Conservation (phyloP, 78 protist genomes). For the Dictyostelium purpureum region DNA sequence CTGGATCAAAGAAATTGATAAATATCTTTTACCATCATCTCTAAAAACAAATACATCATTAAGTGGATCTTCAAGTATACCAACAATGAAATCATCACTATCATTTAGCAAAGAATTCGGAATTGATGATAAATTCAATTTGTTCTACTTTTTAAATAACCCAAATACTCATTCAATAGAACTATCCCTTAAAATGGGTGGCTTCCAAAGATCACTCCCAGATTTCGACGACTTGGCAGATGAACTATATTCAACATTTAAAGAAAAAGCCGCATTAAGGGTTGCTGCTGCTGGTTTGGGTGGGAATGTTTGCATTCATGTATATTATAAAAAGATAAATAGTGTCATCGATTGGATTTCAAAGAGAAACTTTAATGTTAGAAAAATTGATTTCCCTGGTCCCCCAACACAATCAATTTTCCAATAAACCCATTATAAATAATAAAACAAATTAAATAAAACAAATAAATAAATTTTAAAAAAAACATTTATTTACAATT, state of each 20-base stretch:
- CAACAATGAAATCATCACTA: neutral
- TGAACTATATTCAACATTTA: neutral
- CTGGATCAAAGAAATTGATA: neutral
- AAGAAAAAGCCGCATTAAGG: constrained; percentile 41
- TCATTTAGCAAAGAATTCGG: neutral
- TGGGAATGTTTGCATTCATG: constrained; percentile 44
- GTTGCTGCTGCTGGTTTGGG: constrained; percentile 76
- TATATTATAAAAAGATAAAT: neutral
- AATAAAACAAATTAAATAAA: no score
- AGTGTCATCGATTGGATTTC: neutral
- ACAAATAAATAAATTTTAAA: no score
- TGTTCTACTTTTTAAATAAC: neutral
- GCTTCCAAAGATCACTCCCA: constrained; percentile 67
- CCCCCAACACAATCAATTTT: constrained; percentile 12
- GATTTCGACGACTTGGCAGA: constrained; percentile 65
- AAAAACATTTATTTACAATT: no score
- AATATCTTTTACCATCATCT: neutral
- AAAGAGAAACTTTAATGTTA: neutral
- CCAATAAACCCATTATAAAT: neutral
- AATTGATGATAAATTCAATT: neutral
- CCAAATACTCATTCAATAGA: constrained; percentile 8
- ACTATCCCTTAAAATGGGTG: constrained; percentile 28
- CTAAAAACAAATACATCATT: neutral
- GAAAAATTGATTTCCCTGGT: neutral
- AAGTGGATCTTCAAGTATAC: neutral